Conservation (phyloP, 2,329 filamentous ascomycete species). For the Fusarium graminum region DNA sequence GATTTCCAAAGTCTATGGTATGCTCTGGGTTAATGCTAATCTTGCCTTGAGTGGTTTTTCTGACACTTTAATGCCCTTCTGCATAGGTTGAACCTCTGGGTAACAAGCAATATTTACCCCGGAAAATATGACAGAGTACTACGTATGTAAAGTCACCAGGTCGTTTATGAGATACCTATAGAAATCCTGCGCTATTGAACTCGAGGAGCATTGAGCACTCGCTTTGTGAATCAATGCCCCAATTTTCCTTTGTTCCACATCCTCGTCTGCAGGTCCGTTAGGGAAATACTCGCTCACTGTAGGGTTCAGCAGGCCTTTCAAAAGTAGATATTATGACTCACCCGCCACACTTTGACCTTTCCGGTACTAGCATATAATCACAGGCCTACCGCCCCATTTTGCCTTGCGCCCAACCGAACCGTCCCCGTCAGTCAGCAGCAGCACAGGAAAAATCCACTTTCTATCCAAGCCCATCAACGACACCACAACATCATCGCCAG, state of each 20-base stretch:
- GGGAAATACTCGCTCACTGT: slow-evolving; percentile 9
- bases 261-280: slow-evolving; percentile 17
- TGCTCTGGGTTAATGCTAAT: no score
- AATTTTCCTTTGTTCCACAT: neutral
- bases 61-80: neutral
- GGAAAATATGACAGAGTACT: neutral
- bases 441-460: slow-evolving; percentile 47
- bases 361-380: slow-evolving; percentile 27
- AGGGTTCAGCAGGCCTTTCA: neutral
- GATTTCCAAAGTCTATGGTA: no score
- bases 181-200: neutral
- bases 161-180: neutral
- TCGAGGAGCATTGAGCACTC: neutral
- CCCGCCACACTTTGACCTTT: slow-evolving; percentile 38
- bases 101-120: neutral
- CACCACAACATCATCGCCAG: slow-evolving; percentile 46
- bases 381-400: slow-evolving; percentile 25
- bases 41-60: no score
- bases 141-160: neutral
- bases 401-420: slow-evolving; percentile 22
- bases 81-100: neutral
- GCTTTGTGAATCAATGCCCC: neutral
- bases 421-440: slow-evolving; percentile 39
- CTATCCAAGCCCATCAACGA: slow-evolving; percentile 43
- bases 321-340: slow-evolving; percentile 9